phyloP scores from a whole-genome alignment of 495 filamentous ascomycete genomes.

The Neurospora tetrasperma region DNA sequence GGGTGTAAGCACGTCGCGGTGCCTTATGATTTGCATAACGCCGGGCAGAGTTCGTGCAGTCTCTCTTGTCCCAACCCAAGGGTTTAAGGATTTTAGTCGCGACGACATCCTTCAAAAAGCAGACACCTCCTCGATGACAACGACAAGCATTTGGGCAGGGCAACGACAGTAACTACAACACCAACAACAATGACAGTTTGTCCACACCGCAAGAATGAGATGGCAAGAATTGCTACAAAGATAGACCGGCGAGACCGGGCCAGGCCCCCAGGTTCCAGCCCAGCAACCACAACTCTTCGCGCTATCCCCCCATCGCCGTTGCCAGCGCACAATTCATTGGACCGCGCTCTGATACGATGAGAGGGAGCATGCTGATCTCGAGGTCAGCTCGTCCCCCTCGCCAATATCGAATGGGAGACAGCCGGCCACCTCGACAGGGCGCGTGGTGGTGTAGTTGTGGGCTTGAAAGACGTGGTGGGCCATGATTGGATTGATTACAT shows the following conservation, averaged over 20 bases:
- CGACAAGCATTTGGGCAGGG: neutral
- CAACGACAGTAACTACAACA: neutral
- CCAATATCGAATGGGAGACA: constrained; percentile 15
- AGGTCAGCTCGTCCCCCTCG: constrained; percentile 11
- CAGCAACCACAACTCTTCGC: neutral
- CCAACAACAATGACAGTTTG: neutral
- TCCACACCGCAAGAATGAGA: neutral
- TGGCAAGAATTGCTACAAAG: neutral
- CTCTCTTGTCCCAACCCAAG: constrained; percentile 15
- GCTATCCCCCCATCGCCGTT: neutral
- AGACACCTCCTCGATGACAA: neutral
- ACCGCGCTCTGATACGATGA: neutral
- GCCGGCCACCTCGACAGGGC: constrained; percentile 15
- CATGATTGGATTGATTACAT: constrained; percentile 26
- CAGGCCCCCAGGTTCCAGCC: neutral
- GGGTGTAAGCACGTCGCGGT: constrained; percentile 14
- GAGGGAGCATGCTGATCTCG: constrained; percentile 10
- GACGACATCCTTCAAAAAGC: neutral
- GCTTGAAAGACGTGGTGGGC: constrained; percentile 29
- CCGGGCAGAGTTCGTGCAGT: neutral
- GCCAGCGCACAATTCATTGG: constrained; percentile 7
- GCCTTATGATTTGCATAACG: constrained; percentile 29
- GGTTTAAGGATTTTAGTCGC: neutral
- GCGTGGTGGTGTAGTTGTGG: constrained; percentile 23
- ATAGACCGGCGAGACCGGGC: neutral